Base-by-base conservation (phyloP, 1,139 yeast species). In the Arxiozyma slooffiae region DNA sequence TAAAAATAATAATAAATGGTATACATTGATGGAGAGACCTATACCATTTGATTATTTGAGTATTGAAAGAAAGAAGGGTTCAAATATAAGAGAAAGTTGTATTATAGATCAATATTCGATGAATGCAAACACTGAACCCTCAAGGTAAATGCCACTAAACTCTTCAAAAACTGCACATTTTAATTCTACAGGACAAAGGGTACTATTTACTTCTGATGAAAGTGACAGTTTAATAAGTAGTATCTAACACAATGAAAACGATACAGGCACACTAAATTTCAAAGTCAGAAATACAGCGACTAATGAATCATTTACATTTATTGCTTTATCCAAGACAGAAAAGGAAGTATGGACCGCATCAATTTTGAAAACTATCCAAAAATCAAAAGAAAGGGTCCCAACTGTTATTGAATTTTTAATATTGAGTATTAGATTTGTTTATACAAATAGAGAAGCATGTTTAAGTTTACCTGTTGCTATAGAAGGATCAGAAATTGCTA, bases 341-440 rank as follows among this genome's bases (percentile, higher is more conserved):
- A 71, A 87, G 47, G 73, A 70, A 9, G 69, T 70, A 7, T 88
- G 96, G 96, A 67, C 80, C 4, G 67, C 71, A 2, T 70, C 77
- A 4, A 74, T 86, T 38, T 70, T 75, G 40, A 67, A 68, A 14
- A 84, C 89, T 17, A 80, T 83, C 56, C 67, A 76, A 16, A 75
- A 73, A 26, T 72, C 80, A 50, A 76, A 78, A 48, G 70, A 71
- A 18, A 62, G 69, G 69, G 16, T 70, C 22, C 71, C 67, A 30
- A 85, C 79, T 53, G 84, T 88, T 0, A 83, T 82, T 60, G 61
- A 70, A 9, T 63, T 85, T 23, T 68, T 71, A 37, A 72, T 79
- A 14, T 63, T 87, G 11, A 73, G 85, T 8, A 82, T 81, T 56
- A 72, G 78, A 34, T 86, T 86, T 67, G 84, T 81, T 1, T 85